These are phyloP conservation scores for Fomitopsis pinicola DNA, from an alignment of 1,284 basidiomycete species.

Conservation along the genomic window DNA sequence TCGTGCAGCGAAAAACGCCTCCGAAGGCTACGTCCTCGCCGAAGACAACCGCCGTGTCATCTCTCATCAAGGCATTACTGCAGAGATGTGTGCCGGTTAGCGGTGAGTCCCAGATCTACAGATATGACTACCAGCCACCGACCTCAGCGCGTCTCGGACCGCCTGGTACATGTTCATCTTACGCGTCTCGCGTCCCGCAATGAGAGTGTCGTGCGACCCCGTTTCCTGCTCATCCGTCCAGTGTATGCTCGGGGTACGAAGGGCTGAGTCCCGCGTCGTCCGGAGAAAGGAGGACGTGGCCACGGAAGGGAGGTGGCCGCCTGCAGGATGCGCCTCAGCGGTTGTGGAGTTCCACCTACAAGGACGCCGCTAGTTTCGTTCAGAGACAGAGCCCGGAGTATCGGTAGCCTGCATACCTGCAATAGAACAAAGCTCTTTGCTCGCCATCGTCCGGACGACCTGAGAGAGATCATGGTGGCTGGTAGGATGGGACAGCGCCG, in stretches of 20 bases:
- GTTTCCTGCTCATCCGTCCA: constrained; percentile 63
- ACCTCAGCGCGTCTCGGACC: constrained; percentile 86
- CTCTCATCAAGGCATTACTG: constrained; percentile 79
- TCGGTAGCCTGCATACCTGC: constrained; percentile 7
- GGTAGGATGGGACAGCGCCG: constrained; percentile 7
- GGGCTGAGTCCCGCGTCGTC: constrained; percentile 59
- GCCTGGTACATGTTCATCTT: constrained; percentile 93
- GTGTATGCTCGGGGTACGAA: constrained; percentile 66
- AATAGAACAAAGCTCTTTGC: constrained; percentile 11
- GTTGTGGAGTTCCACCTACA: constrained; percentile 39
- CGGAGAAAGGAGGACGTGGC: constrained; percentile 61
- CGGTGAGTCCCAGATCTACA: background rate
- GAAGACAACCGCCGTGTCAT: constrained; percentile 86
- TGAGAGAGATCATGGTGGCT: constrained; percentile 21
- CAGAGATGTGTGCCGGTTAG: background rate
- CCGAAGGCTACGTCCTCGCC: constrained; percentile 95
- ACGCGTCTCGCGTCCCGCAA: constrained; percentile 78
- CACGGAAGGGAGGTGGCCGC: constrained; percentile 67
- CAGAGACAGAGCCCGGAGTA: background rate
- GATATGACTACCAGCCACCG: constrained; percentile 15
- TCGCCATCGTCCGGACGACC: constrained; percentile 11
- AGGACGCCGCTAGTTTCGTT: constrained; percentile 25
- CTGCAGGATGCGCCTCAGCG: constrained; percentile 63
- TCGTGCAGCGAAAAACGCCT: constrained; percentile 87
- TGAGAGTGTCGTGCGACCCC: constrained; percentile 39